These are phyloP conservation scores for Macrolepiota fuliginosa DNA, from an alignment of 768 basidiomycete species.

Conservation along the genomic window DNA sequence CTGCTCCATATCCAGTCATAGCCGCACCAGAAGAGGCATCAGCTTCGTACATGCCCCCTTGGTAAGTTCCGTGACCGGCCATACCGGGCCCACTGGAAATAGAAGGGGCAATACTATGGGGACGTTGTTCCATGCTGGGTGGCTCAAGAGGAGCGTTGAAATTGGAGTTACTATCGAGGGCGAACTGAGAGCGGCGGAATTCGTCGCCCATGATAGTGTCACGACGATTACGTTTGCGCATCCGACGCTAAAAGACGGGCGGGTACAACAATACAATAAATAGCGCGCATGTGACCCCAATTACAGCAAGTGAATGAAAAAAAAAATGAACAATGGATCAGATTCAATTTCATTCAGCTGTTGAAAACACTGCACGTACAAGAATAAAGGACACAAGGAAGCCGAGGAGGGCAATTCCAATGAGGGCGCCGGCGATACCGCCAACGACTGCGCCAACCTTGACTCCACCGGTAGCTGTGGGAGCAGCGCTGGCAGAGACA, in stretches of 20 bases:
- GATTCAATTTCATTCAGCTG: background rate
- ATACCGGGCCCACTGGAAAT: slow-evolving; percentile 31
- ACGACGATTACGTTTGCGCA: slow-evolving; percentile 27
- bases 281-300: background rate
- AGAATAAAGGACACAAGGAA: slow-evolving; percentile 38
- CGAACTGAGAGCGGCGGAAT: slow-evolving; percentile 27
- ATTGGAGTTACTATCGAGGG: slow-evolving; percentile 6
- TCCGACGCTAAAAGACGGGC: slow-evolving; percentile 30
- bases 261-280: background rate
- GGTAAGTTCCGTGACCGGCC: slow-evolving; percentile 39
- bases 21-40: slow-evolving; percentile 24
- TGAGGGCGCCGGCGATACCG: slow-evolving; percentile 34
- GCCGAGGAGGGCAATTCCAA: slow-evolving; percentile 33
- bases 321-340: background rate
- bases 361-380: slow-evolving; percentile 24
- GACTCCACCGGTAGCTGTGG: slow-evolving; percentile 19
- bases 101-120: slow-evolving; percentile 26
- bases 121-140: slow-evolving; percentile 22
- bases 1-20: slow-evolving; percentile 1
- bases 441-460: slow-evolving; percentile 44
- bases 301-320: background rate
- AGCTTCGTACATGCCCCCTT: slow-evolving; percentile 30
- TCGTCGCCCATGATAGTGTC: slow-evolving; percentile 31
- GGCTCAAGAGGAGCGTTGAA: slow-evolving; percentile 18
- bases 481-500: slow-evolving; percentile 9